These are phyloP conservation scores for Fusarium mundagurra DNA, from an alignment of 2,329 filamentous ascomycete genomes.

Conservation along the genomic window DNA sequence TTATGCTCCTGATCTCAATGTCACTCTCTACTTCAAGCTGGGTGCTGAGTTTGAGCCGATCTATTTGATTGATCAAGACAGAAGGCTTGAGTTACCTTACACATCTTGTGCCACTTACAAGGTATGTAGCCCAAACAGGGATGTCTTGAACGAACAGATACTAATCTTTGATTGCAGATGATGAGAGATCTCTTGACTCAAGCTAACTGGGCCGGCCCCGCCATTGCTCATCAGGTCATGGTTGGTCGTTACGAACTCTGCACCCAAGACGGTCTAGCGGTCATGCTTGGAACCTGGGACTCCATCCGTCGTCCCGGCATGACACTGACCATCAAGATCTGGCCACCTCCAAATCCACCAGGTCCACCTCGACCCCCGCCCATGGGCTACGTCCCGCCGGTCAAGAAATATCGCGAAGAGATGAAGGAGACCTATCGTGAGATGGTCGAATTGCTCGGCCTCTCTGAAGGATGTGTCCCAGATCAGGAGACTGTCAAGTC, in stretches of 20 bases:
- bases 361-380: neutral
- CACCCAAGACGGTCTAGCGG: neutral
- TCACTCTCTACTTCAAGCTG: neutral
- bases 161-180: neutral
- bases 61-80: neutral
- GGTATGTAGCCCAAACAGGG: neutral
- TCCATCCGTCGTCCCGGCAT: neutral
- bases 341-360: neutral
- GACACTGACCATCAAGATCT: neutral
- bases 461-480: rapidly evolving
- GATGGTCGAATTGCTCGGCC: neutral
- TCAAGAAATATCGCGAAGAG: neutral
- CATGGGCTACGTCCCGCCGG: no score
- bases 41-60: neutral
- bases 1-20: neutral
- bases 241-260: neutral
- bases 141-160: rapidly evolving
- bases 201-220: neutral
- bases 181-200: neutral
- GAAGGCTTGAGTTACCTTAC: neutral
- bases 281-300: neutral
- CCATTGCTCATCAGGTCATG: neutral
- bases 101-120: neutral
- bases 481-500: neutral
- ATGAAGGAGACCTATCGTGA: neutral